Base-by-base conservation (phyloP, 1,139 yeast species). In the Dujonia santamariae region DNA sequence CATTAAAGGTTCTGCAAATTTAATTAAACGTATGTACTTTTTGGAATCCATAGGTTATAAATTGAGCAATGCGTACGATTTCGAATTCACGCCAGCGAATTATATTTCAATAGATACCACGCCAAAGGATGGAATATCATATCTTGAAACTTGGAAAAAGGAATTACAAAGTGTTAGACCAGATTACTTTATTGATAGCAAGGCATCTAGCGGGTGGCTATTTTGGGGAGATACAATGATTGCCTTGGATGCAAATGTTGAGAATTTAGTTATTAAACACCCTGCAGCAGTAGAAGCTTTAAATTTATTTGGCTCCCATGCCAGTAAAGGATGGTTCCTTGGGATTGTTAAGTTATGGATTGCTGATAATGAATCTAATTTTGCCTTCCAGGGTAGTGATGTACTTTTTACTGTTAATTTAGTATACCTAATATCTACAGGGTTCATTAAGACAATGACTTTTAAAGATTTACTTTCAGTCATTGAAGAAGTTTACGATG, bases 201-300 rank as follows among this genome's bases (percentile, higher is more conserved):
- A 71, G 36, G 63, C 73, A 3, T 68, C 64, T 50, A 59, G 63
- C 9, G 96, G 97, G 0, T 85, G 94, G 82, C 59, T 85, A 13
- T 81, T 83, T 34, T 87, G 97, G 96, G 86, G 82, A 13, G 60
- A 74, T 8, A 43, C 59, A 1, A 53, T 85, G 59, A 53, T 58
- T 21, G 94, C 75, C 1, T 64, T 75, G 9, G 56, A 61, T 14
- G 53, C 56, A 3, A 50, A 52, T 6, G 56, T 60, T 1, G 60
- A 77, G 25, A 55, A 53, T 4, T 63, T 58, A 1, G 37, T 49
- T 4, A 83, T 81, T 38, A n/a, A 6, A 19, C 5, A 19, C 19
- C 29, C 29, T 6, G 29, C 13, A 17, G 29, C n/a, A 6, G 37
- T 42, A 0, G 47, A 48, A 3, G 63, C 76, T 0, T 46, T 85